Base-by-base conservation (phyloP, 805 yeast species). In the Debaryomyces prosopidis region DNA sequence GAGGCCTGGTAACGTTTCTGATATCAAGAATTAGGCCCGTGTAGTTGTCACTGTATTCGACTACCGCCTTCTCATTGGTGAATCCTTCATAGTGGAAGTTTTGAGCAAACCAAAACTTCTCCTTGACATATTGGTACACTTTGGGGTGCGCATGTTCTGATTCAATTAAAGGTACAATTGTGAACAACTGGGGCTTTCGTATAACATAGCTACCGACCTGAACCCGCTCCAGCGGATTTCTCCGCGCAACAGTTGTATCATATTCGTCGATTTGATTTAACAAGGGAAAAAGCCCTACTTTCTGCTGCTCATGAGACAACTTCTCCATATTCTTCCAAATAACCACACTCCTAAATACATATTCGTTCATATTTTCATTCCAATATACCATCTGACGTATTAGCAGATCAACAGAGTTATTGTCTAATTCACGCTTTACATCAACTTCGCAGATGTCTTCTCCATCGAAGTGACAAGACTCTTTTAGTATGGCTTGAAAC, bases 21-120 rank as follows among this genome's bases (percentile, higher is more conserved):
- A 55, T 26, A 2, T 40, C n/a, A 7, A 33, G 16, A 6, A 54
- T 39, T 17, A 39, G 39, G 9, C 42, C 42, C 5, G 12, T 7
- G 23, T 37, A 48, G 23, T 31, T 17, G 17, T 36, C 42, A 3
- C 27, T 20, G 11, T n/a, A n/a, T 23, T 16, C 11, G 27, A 35
- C 11, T 27, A 16, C 23, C 15, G 39, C 12, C 33, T 16, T 20
- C 27, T 33, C 35, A 20, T 39, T 26, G 12, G 31, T 20, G 31
- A 8, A 6, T 19, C 20, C 26, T 27, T 16, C 18, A 12, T 15
- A n/a, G 33, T 33, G 19, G n/a, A 19, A 48, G 48, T 49, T 51
- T 26, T 53, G 59, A 12, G 61, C 55, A 39, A 63, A 59, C 63
- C 66, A 59, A 39, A 63, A 62, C 44, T 53, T 51, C 39, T 54